Evolutionary conservation across 257 asterid genomes (phyloP).

Genomic region (Fraxinus americana): DNA sequence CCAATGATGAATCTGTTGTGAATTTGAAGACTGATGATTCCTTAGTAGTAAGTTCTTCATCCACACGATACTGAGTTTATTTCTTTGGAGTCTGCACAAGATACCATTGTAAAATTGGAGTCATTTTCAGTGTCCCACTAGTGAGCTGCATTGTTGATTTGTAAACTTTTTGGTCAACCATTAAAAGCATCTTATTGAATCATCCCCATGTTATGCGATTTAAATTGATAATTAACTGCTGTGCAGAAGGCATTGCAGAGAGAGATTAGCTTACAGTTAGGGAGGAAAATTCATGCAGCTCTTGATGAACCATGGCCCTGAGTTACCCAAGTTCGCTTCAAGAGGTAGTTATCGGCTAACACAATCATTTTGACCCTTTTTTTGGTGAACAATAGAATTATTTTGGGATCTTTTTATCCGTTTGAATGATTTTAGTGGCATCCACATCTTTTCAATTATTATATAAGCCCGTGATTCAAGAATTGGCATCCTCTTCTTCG

Average conservation of each 20-base stretch:
- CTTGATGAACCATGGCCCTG: conserved; percentile 64
- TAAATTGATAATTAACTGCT: conserved; percentile 20
- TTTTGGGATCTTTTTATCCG: conserved; percentile 14
- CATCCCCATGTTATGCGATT: conserved; percentile 21
- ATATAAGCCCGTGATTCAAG: background rate
- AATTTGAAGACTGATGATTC: conserved; percentile 60
- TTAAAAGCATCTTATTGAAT: background rate
- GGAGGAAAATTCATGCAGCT: conserved; percentile 84
- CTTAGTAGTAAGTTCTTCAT: conserved; percentile 50
- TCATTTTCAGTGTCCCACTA: background rate
- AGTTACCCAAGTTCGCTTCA: conserved; percentile 71
- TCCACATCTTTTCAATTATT: background rate
- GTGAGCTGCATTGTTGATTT: background rate
- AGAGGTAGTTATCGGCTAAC: conserved; percentile 55
- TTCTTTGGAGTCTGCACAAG: conserved; percentile 1
- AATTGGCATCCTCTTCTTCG: background rate
- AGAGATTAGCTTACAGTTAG: conserved; percentile 68
- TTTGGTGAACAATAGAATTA: conserved; percentile 2
- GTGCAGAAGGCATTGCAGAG: conserved; percentile 66
- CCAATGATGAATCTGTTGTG: conserved; percentile 44
- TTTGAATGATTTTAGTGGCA: conserved; percentile 17
- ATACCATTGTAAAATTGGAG: conserved; percentile 10
- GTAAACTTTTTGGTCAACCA: background rate
- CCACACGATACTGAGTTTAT: conserved; percentile 18
- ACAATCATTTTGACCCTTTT: conserved; percentile 10